Conservation (phyloP, 345 rosid species). For the Citrus unshiu region DNA sequence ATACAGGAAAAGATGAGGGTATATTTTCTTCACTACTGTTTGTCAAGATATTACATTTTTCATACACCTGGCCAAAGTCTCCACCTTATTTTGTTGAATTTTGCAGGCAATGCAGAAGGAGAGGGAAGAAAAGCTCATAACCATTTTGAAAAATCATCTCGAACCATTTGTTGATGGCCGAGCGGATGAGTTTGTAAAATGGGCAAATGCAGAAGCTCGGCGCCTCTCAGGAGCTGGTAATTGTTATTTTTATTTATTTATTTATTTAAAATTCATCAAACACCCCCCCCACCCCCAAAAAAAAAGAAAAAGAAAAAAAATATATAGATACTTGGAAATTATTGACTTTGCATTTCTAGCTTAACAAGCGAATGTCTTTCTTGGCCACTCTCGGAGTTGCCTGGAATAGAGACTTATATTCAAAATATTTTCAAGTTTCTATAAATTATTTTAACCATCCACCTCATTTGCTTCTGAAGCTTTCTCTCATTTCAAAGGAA, state of each 20-base stretch:
- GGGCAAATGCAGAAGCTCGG: slow-evolving; percentile 78
- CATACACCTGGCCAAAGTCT: neutral
- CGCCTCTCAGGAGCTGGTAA: slow-evolving; percentile 81
- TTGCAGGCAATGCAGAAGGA: slow-evolving; percentile 68
- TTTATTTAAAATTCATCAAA: too few species aligned
- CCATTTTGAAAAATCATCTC: slow-evolving; percentile 56
- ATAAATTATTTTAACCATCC: neutral
- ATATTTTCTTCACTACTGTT: neutral
- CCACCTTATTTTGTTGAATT: neutral
- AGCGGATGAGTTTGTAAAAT: slow-evolving; percentile 50
- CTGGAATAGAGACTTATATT: neutral
- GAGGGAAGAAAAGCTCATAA: slow-evolving; percentile 70
- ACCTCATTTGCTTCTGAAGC: neutral
- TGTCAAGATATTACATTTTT: slow-evolving; percentile 1
- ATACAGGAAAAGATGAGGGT: slow-evolving; percentile 76
- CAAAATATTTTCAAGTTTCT: neutral
- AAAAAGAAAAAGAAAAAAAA: too few species aligned
- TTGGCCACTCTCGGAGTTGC: neutral
- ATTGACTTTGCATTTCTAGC: neutral
- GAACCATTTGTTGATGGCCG: slow-evolving; percentile 71
- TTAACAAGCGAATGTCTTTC: neutral
- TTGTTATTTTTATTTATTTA: neutral
- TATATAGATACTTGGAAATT: neutral
- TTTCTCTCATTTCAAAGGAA: neutral
- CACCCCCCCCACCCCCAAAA: too few species aligned